Evolutionary conservation across 129 eudicot genomes (phyloP), one percentile per base, ranked within the genome.

Genomic region (Pulicaria dysenterica): DNA sequence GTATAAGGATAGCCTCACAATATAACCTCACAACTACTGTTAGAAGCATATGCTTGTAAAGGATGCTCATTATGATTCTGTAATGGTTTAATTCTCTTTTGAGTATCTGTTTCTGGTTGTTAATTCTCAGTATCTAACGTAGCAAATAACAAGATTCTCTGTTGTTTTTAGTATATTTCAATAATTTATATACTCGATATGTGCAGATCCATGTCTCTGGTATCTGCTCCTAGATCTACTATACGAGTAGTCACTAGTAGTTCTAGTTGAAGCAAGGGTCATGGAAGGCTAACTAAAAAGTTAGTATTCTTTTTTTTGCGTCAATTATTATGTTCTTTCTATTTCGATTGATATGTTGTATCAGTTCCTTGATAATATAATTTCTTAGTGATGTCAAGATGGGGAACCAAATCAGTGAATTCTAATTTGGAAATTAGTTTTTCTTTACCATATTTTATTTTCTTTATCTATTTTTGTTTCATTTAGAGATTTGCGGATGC

Each of bases 251-350:
- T 82, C 60, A 44, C 44, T 51, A 55, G 56, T 72, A 73, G 77
- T 24, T 77, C 77, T 62, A 65, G 79, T 46, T 72, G 67, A 50
- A 76, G 78, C 76, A 83, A 78, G 82, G 73, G 79, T 55, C 88
- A 84, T 42, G 96, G 98, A 77, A 86, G 69, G 84, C 42, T 92
- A 38, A 92, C 98, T 16, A 79, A 83, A 62, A 92, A 92, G 98
- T 92, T 43, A 41, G 87, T 83, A 62, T 45, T 74, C 24, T 38
- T 45, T 46, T n/a, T 58, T 10, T 10, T 54, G 43, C 31, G 31
- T 73, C 15, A 13, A 36, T 14, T 69, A 3, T 14, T 53, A 13
- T 57, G 51, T 54, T 8, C 6, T 6, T 38, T 45, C 34, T 54
- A 24, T 59, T 69, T 48, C 69, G 40, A 37, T 62, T 63, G 50